phyloP scores from a whole-genome alignment of 2,329 filamentous ascomycete genomes.

The Lasiodiplodia gonubiensis region DNA sequence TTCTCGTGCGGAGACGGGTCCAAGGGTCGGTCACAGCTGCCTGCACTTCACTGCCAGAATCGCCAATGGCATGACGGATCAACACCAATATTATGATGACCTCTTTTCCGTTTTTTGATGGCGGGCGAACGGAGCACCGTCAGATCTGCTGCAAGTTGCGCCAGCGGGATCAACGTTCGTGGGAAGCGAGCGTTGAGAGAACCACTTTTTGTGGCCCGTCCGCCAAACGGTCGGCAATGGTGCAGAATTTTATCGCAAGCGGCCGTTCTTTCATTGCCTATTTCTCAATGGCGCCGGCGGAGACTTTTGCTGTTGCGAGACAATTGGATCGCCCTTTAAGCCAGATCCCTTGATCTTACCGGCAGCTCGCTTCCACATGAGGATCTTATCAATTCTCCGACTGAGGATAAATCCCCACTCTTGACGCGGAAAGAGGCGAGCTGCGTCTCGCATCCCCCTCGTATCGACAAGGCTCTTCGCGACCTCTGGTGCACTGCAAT shows the following conservation, averaged over 20 bases:
- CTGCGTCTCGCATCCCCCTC: background rate
- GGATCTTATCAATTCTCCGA: conserved; percentile 16
- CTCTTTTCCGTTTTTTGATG: background rate
- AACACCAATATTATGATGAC: conserved; percentile 9
- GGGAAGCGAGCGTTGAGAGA: no score
- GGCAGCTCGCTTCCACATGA: background rate
- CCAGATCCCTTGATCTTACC: background rate
- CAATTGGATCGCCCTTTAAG: background rate
- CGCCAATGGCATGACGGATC: conserved; percentile 5
- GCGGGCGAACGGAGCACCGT: background rate
- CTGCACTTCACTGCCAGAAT: background rate
- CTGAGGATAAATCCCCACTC: conserved; percentile 4
- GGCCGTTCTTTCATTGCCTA: no score
- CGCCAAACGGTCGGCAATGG: background rate
- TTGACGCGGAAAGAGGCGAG: background rate
- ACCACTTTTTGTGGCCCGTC: background rate
- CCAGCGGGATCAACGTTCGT: background rate
- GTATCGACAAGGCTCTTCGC: background rate
- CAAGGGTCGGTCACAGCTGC: background rate
- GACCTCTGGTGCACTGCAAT: no score
- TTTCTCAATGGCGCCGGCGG: no score
- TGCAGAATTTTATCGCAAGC: background rate
- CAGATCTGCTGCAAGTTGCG: background rate
- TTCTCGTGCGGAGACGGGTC: background rate
- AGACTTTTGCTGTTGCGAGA: background rate